Base-by-base conservation (phyloP, 1,139 yeast species). In the Yamadazyma buinensis region DNA sequence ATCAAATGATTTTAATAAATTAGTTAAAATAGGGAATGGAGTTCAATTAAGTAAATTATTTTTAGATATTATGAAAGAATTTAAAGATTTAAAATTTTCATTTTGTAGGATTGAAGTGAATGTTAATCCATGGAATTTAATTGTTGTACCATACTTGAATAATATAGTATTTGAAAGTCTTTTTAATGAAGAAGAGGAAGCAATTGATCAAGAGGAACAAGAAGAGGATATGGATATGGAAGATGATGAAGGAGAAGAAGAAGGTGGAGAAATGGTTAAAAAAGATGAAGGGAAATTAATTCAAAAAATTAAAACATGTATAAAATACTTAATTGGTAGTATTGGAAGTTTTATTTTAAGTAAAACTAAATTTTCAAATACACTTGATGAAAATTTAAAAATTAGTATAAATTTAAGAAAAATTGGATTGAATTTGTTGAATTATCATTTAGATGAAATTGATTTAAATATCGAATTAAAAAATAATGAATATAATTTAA, bases 381-480 rank as follows among this genome's bases (percentile, higher is more conserved):
- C 5, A 5, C 47, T 61, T 23, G 61, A 59, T 36, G 55, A 55
- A 10, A 53, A 48, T 38, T 43, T 66, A 14, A 49, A 49, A 22
- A 37, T 59, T 8, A 56, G 70, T 39, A 61, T 68, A 4, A 62
- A 62, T 36, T 46, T 66, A 10, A 45, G 75, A n/a, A 69, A 68
- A 40, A 44, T 63, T 19, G 59, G 62, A 23, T 55, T 65, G 8
- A 56, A 51, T 25, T 52, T 65, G 14, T 44, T 68, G n/a, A 65
- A 66, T 42, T 54, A 50, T 35, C 75, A 68, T 46, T 48, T 68
- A 31, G 75, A 68, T 47, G 69, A 66, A 37, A 67, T 64, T 37
- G 74, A 67, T 39, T 59, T 51, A 28, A 54, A 61, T 37, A 47
- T 53, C 13, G 43, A 42, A n/a, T 32, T 40, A 36, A 33, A 37